These are phyloP conservation scores for Talinum fruticosum DNA, from an alignment of 148 eudicot species.

Conservation along the genomic window DNA sequence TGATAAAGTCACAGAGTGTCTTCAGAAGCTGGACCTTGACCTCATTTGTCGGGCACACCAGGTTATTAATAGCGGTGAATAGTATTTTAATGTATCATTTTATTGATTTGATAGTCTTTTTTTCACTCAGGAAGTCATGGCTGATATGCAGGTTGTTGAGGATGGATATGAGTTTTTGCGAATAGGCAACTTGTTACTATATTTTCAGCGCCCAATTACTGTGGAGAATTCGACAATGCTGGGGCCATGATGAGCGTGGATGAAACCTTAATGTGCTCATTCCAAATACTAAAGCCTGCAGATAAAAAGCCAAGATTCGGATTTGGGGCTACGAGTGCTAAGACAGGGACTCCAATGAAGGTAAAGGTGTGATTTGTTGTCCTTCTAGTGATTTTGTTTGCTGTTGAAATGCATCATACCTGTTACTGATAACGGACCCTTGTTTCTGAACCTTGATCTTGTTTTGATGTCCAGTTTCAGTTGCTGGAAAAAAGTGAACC, in stretches of 20 bases:
- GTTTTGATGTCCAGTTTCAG: neutral
- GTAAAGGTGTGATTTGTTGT: neutral
- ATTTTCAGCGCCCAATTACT: slow-evolving; percentile 1
- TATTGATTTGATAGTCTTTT: neutral
- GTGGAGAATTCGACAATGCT: slow-evolving; percentile 3
- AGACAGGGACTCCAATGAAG: neutral
- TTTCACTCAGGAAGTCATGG: neutral
- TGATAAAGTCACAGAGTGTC: neutral
- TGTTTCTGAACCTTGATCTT: neutral
- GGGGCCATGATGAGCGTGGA: slow-evolving; percentile 5
- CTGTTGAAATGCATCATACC: neutral
- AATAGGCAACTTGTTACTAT: slow-evolving; percentile 3
- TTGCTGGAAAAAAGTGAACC: no score
- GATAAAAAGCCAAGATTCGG: slow-evolving; percentile 1
- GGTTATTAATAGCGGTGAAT: neutral
- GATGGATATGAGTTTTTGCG: slow-evolving; percentile 3
- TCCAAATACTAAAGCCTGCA: neutral
- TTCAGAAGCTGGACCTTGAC: neutral
- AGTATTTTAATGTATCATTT: neutral
- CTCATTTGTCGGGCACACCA: slow-evolving; percentile 10
- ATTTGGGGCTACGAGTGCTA: neutral
- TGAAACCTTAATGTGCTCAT: neutral
- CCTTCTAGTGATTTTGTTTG: neutral
- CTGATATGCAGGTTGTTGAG: neutral
- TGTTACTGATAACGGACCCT: no score